These are phyloP conservation scores for Stagonosporopsis chrysanthemi DNA, from an alignment of 2,329 filamentous ascomycete species.

Conservation along the genomic window DNA sequence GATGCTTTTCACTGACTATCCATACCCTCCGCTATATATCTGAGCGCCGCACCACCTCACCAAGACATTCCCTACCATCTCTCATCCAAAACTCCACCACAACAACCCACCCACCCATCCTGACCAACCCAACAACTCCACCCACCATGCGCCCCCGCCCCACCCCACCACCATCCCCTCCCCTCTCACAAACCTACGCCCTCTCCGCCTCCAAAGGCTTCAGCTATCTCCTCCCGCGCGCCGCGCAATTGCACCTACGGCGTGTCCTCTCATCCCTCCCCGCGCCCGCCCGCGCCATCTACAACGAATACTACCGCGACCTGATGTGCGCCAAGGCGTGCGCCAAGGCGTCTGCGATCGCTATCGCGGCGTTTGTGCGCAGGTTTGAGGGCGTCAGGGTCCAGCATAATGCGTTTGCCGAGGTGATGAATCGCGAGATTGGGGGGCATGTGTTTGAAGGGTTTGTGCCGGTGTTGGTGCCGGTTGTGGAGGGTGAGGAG, in stretches of 20 bases:
- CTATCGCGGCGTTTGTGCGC: slow-evolving; percentile 2
- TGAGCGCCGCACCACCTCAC: too few species aligned
- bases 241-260: slow-evolving; percentile 1
- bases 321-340: slow-evolving; percentile 12
- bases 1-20: too few species aligned
- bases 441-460: slow-evolving; percentile 4
- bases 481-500: background rate
- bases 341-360: background rate
- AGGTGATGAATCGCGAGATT: slow-evolving; percentile 10
- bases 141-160: too few species aligned
- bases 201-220: slow-evolving; percentile 15
- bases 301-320: slow-evolving; percentile 11
- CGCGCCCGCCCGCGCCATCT: slow-evolving; percentile 3
- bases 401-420: slow-evolving; percentile 3
- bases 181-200: background rate
- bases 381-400: background rate
- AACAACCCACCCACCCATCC: too few species aligned
- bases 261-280: background rate
- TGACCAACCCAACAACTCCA: too few species aligned
- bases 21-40: too few species aligned
- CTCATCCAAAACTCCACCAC: too few species aligned
- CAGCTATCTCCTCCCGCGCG: slow-evolving; percentile 11
- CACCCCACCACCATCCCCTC: too few species aligned
- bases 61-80: too few species aligned
- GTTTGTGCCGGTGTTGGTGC: slow-evolving; percentile 1